phyloP scores from a whole-genome alignment of 345 rosid species.

The Dovyalis caffra region DNA sequence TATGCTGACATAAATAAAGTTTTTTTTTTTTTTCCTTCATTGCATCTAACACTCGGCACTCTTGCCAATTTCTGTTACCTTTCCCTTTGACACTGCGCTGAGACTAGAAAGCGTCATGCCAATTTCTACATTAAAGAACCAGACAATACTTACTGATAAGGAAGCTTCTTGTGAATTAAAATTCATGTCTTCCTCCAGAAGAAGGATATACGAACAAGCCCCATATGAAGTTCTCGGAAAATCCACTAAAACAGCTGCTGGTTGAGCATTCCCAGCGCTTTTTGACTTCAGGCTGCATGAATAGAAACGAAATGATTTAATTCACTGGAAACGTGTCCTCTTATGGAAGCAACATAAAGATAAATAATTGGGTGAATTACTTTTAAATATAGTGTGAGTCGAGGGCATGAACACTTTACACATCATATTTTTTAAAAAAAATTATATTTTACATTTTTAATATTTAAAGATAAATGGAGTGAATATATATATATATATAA shows the following conservation, averaged over 20 bases:
- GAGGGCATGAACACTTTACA: too few relatives aligned
- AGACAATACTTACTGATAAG: conserved; percentile 47
- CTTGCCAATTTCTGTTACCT: too few relatives aligned
- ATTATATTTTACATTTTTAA: too few relatives aligned
- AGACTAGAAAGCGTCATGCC: not conserved
- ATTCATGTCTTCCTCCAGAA: conserved; percentile 80
- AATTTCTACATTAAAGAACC: not conserved
- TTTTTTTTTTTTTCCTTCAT: not conserved
- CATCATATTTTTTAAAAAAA: too few relatives aligned
- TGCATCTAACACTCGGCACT: not conserved
- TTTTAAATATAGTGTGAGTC: too few relatives aligned
- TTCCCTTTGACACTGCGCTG: not conserved
- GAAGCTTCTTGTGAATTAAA: conserved; percentile 86
- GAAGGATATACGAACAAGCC: conserved; percentile 51
- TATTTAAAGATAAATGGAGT: too few relatives aligned
- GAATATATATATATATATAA: too few relatives aligned
- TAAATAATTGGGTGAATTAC: too few relatives aligned
- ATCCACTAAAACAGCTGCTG: conserved; percentile 57
- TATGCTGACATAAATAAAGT: too few relatives aligned
- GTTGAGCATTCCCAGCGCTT: conserved; percentile 70
- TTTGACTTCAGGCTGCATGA: conserved; percentile 63
- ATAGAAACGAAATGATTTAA: too few relatives aligned
- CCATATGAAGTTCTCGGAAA: conserved; percentile 55
- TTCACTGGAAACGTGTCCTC: too few relatives aligned
- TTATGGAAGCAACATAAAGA: too few relatives aligned